Conservation (phyloP, 1,139 yeast genomes). For the Suhomyces ambrosiae region DNA sequence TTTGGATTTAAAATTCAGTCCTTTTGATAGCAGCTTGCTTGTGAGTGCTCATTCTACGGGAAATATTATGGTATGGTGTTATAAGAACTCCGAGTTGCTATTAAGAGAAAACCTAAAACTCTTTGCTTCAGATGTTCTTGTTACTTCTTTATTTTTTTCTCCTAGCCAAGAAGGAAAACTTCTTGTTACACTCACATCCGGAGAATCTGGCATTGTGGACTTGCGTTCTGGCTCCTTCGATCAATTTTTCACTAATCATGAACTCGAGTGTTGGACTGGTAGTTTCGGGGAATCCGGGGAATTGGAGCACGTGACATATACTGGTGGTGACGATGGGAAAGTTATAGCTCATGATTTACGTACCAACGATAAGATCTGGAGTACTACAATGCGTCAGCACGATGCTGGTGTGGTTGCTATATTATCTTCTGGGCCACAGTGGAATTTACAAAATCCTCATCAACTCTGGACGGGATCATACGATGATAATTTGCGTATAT, state of each 20-base stretch:
- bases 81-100: constrained; percentile 18
- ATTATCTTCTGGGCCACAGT: constrained; percentile 45
- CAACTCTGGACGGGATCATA: constrained; percentile 88
- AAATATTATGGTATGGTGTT: constrained; percentile 63
- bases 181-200: constrained; percentile 62
- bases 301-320: constrained; percentile 60
- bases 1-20: constrained; percentile 70
- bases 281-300: constrained; percentile 64
- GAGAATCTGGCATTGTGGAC: constrained; percentile 44
- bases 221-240: constrained; percentile 19
- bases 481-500: constrained; percentile 72
- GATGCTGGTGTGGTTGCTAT: constrained; percentile 90
- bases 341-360: constrained; percentile 78
- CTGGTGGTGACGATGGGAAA: constrained; percentile 90
- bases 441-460: constrained; percentile 49
- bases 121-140: constrained; percentile 52
- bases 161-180: constrained; percentile 37
- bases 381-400: constrained; percentile 59
- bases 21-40: constrained; percentile 49
- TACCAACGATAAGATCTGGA: constrained; percentile 49
- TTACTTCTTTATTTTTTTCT: constrained; percentile 70
- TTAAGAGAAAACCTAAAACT: constrained; percentile 32
- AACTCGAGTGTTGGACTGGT: constrained; percentile 89
- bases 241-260: constrained; percentile 45
- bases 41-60: constrained; percentile 85